Base-by-base conservation (phyloP, 2,329 filamentous ascomycete species). In the Penicillium sp. region DNA sequence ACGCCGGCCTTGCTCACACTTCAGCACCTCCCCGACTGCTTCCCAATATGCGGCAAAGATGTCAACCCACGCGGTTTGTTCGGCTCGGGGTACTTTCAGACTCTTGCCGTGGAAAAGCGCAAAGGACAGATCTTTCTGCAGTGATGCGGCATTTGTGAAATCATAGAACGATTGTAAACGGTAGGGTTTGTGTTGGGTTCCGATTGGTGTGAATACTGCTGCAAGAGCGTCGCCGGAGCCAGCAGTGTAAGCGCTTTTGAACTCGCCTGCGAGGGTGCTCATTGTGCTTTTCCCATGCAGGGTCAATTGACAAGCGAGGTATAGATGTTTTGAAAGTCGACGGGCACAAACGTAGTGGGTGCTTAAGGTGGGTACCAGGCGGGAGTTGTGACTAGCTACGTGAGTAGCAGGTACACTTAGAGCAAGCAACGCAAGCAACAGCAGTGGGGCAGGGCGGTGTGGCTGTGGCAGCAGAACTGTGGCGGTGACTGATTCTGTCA, bases 21-120 rank as follows among this genome's bases (percentile, higher is more conserved):
- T 81, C 47, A 94, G 73, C 26, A 96, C 81, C 63, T 89, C 86
- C 29, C 85, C 86, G 36, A 88, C 75, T 23, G 89, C 89, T 64
- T 88, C 90, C 90, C 92, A 96, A 68, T 92, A 96, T 18, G 84
- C 79, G 33, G 81, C 77, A 67, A 92, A 95, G 28, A 97, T 85
- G 36, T 96, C 92, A 0, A 87, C 79, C 94, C 94, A 99, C n/a
- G 86, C 87, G 52, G 81, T 82, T 23, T 84, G 77, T 74, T 96
- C 90, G 38, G 85, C 81, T 38, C 83, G 80, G n/a, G 79, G 75
- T 23, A 90, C 70, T 47, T 77, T 80, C 28, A 76, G 72, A 28
- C 78, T 76, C 52, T 76, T 79, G 24, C 77, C 84, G 60, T 86
- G 84, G 54, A 93, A 83, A 52, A 94, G 80, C 42, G 76, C 72